A percentile compares a stretch with the other conserved stretches of the same genome.
Evolutionary conservation across 2,329 filamentous ascomycete species (phyloP).

Genomic region (Chaetomium olivaceum): DNA sequence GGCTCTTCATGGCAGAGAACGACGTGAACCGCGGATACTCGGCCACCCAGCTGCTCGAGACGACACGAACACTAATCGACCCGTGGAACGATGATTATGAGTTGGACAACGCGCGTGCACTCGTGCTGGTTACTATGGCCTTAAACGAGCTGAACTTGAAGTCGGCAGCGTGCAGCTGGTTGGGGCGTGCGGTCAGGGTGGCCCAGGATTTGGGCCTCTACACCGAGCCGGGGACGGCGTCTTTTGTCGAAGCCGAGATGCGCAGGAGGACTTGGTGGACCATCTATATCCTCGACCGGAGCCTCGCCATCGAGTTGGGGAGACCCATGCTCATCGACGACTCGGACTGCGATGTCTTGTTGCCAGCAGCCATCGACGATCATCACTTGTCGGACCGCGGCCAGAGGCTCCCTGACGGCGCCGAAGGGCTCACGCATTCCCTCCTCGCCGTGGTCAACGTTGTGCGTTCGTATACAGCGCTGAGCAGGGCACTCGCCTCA

Average conservation of each 20-base stretch:
- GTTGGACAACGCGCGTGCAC: conserved; percentile 71
- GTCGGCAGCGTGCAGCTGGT: conserved; percentile 82
- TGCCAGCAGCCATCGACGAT: conserved; percentile 81
- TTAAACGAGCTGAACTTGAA: conserved; percentile 84
- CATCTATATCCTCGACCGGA: conserved; percentile 84
- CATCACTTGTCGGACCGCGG: conserved; percentile 67
- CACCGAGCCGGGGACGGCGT: conserved; percentile 70
- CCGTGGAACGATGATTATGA: conserved; percentile 78
- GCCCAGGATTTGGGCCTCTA: conserved; percentile 85
- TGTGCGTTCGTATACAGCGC: conserved; percentile 71
- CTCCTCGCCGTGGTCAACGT: conserved; percentile 80
- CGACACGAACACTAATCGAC: conserved; percentile 69
- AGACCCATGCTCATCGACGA: conserved; percentile 83
- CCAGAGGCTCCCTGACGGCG: conserved; percentile 53
- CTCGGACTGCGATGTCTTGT: conserved; percentile 78
- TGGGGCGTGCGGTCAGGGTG: conserved; percentile 75
- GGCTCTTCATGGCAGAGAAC: conserved; percentile 65
- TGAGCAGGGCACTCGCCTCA: conserved; percentile 70
- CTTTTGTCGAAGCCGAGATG: conserved; percentile 79
- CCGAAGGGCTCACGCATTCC: conserved; percentile 63
- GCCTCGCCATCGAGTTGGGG: conserved; percentile 76
- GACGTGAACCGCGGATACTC: conserved; percentile 54
- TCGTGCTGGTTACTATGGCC: conserved; percentile 74
- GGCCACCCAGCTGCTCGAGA: conserved; percentile 68
- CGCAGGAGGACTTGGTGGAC: conserved; percentile 90